Conservation (phyloP, 192 early-diverging fungal genomes). For the Bifiguratus adelaidae region DNA sequence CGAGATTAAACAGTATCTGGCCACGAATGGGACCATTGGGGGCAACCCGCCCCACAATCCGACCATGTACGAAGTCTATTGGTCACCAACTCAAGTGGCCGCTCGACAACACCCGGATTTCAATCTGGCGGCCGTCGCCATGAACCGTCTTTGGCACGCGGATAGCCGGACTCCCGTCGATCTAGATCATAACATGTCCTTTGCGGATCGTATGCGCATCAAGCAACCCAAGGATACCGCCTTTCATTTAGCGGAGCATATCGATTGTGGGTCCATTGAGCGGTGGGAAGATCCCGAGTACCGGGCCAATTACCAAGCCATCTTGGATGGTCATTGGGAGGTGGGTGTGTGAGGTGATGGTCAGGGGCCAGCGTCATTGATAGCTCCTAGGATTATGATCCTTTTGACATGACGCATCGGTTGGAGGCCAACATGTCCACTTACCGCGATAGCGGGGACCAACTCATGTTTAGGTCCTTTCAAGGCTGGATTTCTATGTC, state of each 20-base stretch:
- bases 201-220: conserved; percentile 16
- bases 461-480: conserved; percentile 16
- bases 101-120: conserved; percentile 13
- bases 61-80: conserved; percentile 16
- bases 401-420: conserved; percentile 18
- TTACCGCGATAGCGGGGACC: conserved; percentile 8
- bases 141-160: conserved; percentile 15
- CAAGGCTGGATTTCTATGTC: conserved; percentile 20
- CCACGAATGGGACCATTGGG: conserved; percentile 1
- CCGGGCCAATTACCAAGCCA: conserved; percentile 9
- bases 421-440: conserved; percentile 13
- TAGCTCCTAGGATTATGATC: conserved; percentile 6
- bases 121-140: conserved; percentile 4
- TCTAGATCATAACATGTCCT: conserved; percentile 12
- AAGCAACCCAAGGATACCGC: conserved; percentile 8
- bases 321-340: conserved; percentile 16
- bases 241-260: conserved; percentile 12
- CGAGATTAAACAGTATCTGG: conserved; percentile 8
- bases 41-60: conserved; percentile 6
- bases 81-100: conserved; percentile 8
- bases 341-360: no score
- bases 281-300: conserved; percentile 23
- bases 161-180: conserved; percentile 5
- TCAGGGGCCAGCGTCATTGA: no score
- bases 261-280: conserved; percentile 14